These are phyloP conservation scores for Thelonectria olida DNA, from an alignment of 2,329 filamentous ascomycete genomes.

Conservation along the genomic window DNA sequence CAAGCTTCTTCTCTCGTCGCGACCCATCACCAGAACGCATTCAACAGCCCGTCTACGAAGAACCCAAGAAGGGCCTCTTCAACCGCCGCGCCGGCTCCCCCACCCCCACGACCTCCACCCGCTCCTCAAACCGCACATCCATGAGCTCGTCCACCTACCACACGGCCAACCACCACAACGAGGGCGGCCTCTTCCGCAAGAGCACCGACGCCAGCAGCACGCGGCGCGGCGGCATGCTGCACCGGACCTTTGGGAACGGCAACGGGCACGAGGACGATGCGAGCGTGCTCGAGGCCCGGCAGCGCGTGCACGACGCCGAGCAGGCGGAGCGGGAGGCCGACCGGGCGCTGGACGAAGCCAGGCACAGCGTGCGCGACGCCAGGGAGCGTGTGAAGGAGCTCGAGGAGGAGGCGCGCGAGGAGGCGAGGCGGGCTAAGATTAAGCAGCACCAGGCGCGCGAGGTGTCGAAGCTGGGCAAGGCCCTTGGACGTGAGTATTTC, in stretches of 20 bases:
- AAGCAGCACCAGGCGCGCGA: constrained; percentile 73
- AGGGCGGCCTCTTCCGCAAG: constrained; percentile 15
- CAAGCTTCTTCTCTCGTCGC: constrained; percentile 49
- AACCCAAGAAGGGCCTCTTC: constrained; percentile 49
- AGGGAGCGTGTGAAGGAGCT: constrained; percentile 69
- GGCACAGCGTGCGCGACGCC: constrained; percentile 68
- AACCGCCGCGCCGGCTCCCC: constrained; percentile 41
- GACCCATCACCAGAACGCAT: constrained; percentile 43
- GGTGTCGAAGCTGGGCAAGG: constrained; percentile 74
- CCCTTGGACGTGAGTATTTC: constrained; percentile 69
- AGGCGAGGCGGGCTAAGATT: constrained; percentile 71
- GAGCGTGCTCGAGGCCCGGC: constrained; percentile 67
- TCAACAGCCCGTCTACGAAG: constrained; percentile 25
- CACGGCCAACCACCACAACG: constrained; percentile 5
- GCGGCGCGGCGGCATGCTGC: constrained; percentile 49
- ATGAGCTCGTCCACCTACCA: constrained; percentile 20
- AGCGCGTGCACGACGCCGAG: constrained; percentile 71
- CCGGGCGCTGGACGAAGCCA: constrained; percentile 66
- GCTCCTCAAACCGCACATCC: constrained; percentile 23
- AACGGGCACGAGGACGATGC: constrained; percentile 63
- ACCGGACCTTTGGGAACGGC: constrained; percentile 51
- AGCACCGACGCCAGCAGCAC: constrained; percentile 16
- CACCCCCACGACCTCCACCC: constrained; percentile 22
- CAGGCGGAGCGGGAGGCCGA: constrained; percentile 72
- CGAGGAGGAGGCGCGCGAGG: constrained; percentile 72